Evolutionary conservation across 2,329 filamentous ascomycete genomes (phyloP), one percentile per base, ranked within the genome.

Genomic region (Cordyceps pruinosa): DNA sequence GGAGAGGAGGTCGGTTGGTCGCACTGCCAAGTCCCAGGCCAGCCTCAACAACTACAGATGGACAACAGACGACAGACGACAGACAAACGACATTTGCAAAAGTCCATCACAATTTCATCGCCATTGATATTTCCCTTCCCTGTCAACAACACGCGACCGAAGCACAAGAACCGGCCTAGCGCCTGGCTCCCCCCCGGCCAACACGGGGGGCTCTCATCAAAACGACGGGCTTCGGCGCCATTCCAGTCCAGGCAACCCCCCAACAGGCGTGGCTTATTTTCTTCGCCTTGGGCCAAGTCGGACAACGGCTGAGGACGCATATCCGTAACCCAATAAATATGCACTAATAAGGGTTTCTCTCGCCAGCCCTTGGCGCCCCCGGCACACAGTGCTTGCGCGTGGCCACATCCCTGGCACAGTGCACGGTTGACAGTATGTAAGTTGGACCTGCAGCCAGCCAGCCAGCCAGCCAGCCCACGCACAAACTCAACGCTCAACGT

Each of bases 261-360:
- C 19, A 41, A 50, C 55, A 57, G 26, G 37, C n/a, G 55, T 32
- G 41, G 25, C 44, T 41, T 13, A 47, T 46, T 55, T n/a, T n/a
- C n/a, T n/a, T n/a, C n/a, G 52, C 42, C 52, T 35, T n/a, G 15
- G 15, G 30, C 10, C 4, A 17, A 12, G 44, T n/a, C 8, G 23
- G 51, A 35, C 51, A 37, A 54, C 51, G 51, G 52, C 52, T 46
- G 42, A 47, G 47, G 42, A 37, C 42, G 32, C 47, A 37, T 37
- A 37, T 37, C n/a, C 3, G 34, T 13, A n/a, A 37, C 15, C 15
- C 34, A 21, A 5, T 9, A 12, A 32, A 19, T 19, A 26, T 47
- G 44, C 52, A 15, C 51, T 37, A 45, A 37, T 7, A 15, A 28
- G 30, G 35, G 41, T 10, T 23, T 42, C 19, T 32, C 26, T 39